A percentile compares a stretch with the other conserved stretches of the same genome.
Evolutionary conservation across 2,329 filamentous ascomycete genomes (phyloP).

Genomic region (Fusarium verrucosum): DNA sequence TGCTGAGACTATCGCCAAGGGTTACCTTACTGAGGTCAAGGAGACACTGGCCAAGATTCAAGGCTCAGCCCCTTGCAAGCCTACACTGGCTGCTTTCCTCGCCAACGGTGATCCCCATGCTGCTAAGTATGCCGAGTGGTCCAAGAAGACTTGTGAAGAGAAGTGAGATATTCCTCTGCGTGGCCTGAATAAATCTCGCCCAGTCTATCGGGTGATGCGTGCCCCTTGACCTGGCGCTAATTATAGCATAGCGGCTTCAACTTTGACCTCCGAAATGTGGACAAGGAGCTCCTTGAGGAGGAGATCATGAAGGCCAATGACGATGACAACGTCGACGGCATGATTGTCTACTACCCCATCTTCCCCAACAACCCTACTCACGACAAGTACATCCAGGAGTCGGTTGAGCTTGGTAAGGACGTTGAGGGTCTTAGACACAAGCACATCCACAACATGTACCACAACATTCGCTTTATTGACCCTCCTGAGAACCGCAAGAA

Average conservation of each 20-base stretch:
- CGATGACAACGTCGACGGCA: slow-evolving; percentile 80
- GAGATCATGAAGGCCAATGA: slow-evolving; percentile 85
- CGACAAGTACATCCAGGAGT: slow-evolving; percentile 95
- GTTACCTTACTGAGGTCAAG: slow-evolving; percentile 79
- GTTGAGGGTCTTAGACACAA: slow-evolving; percentile 94
- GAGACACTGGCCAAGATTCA: slow-evolving; percentile 77
- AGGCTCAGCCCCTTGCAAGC: slow-evolving; percentile 63
- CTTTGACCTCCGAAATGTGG: slow-evolving; percentile 84
- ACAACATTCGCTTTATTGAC: slow-evolving; percentile 96
- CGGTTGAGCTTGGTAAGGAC: slow-evolving; percentile 88
- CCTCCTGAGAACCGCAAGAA: slow-evolving; percentile 79
- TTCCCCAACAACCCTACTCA: slow-evolving; percentile 82
- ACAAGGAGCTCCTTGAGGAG: slow-evolving; percentile 90
- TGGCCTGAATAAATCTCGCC: slow-evolving; percentile 29
- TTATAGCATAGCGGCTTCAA: slow-evolving; percentile 75
- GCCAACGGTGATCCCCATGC: slow-evolving; percentile 92
- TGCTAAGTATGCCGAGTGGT: slow-evolving; percentile 95
- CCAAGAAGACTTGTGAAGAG: slow-evolving; percentile 93
- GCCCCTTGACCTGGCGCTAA: slow-evolving; percentile 36
- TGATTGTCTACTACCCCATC: slow-evolving; percentile 99
- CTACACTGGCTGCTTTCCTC: slow-evolving; percentile 88
- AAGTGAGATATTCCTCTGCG: slow-evolving; percentile 71
- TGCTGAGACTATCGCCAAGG: slow-evolving; percentile 86
- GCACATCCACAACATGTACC: slow-evolving; percentile 99
- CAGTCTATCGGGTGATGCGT: slow-evolving; percentile 34